These are phyloP conservation scores for Tardiomyces depauwii DNA, from an alignment of 1,139 yeast species.

Conservation along the genomic window DNA sequence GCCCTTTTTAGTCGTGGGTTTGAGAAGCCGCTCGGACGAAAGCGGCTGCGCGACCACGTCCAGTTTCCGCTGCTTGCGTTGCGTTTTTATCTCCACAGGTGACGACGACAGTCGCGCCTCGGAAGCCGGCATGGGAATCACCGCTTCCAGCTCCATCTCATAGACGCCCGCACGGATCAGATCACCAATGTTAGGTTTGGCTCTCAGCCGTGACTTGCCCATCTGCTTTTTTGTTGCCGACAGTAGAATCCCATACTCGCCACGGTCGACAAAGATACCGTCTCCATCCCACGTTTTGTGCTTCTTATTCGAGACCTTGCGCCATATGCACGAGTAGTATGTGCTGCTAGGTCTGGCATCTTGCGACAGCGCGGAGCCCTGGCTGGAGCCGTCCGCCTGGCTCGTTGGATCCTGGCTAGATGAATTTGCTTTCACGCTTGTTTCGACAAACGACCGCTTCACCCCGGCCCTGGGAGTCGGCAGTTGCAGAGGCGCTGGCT, in stretches of 20 bases:
- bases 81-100: not conserved
- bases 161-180: conserved; percentile 4
- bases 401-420: too few relatives aligned
- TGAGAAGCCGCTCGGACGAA: conserved; percentile 4
- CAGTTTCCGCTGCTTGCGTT: conserved; percentile 2
- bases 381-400: too few relatives aligned
- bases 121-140: not conserved
- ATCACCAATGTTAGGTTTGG: conserved; percentile 28
- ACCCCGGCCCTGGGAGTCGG: too few relatives aligned
- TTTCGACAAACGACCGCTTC: not conserved
- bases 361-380: too few relatives aligned
- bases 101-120: conserved; percentile 7
- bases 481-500: too few relatives aligned
- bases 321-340: conserved; percentile 42
- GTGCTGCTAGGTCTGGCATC: not conserved
- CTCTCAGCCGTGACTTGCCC: conserved; percentile 13
- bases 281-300: conserved; percentile 96
- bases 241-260: conserved; percentile 11
- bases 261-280: conserved; percentile 39
- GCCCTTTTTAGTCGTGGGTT: conserved; percentile 6
- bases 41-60: conserved; percentile 4
- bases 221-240: conserved; percentile 15
- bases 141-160: conserved; percentile 9
- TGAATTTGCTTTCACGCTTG: not conserved
- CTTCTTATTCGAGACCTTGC: conserved; percentile 65